Evolutionary conservation across 2,329 filamentous ascomycete species (phyloP).

Genomic region (Curvularia lunata): DNA sequence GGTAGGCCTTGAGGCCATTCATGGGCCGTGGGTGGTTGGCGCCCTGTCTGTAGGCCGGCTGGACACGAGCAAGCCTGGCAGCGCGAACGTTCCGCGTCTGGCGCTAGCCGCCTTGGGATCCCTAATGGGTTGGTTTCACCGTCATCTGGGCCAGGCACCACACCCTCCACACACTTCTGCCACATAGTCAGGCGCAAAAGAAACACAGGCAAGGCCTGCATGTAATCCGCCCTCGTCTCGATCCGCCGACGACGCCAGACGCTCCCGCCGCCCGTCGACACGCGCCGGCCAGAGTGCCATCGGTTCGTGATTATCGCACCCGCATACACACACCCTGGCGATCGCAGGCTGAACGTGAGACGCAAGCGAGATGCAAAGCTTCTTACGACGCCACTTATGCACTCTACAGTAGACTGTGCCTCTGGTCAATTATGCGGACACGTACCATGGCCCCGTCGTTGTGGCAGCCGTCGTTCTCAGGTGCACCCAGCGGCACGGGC

Average conservation of each 20-base stretch:
- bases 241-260: neutral
- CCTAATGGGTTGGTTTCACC: conserved; percentile 23
- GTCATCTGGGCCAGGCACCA: conserved; percentile 12
- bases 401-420: conserved; percentile 3
- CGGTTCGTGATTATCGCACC: neutral
- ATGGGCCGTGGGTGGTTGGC: conserved; percentile 21
- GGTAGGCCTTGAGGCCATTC: conserved; percentile 27
- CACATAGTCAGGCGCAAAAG: conserved; percentile 1
- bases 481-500: conserved; percentile 3
- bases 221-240: neutral
- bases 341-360: conserved; percentile 16
- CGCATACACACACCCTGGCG: conserved; percentile 9
- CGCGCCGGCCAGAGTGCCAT: neutral
- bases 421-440: conserved; percentile 10
- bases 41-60: conserved; percentile 16
- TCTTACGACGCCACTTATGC: conserved; percentile 15
- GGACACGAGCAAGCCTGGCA: conserved; percentile 19
- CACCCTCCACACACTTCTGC: conserved; percentile 1
- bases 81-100: conserved; percentile 29
- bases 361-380: conserved; percentile 15
- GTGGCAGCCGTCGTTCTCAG: conserved; percentile 5
- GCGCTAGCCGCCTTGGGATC: conserved; percentile 28
- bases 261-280: neutral
- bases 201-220: neutral
- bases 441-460: conserved; percentile 6